Evolutionary conservation across 2,329 filamentous ascomycete species (phyloP).

Genomic region (Leptographium lundbergii): DNA sequence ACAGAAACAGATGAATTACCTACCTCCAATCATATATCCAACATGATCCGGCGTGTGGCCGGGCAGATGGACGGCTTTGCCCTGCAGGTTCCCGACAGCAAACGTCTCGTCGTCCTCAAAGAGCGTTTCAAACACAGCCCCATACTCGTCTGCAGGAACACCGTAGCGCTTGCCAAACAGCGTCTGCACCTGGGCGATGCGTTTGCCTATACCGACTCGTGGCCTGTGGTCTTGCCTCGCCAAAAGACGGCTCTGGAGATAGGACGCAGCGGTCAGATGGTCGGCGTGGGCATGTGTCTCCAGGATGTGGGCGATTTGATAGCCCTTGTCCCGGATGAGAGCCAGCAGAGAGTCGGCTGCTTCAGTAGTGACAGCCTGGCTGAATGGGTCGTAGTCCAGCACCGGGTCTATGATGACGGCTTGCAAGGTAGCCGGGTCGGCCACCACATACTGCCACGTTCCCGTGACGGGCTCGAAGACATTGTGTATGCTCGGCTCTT

Average conservation of each 20-base stretch:
- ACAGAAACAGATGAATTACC: neutral
- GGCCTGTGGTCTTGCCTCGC: conserved; percentile 22
- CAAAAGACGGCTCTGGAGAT: conserved; percentile 35
- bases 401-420: conserved; percentile 52
- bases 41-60: conserved; percentile 50
- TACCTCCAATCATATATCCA: conserved; percentile 41
- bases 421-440: conserved; percentile 32
- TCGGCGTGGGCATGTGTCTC: conserved; percentile 53
- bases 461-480: conserved; percentile 29
- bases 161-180: conserved; percentile 36
- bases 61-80: conserved; percentile 38
- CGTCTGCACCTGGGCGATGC: conserved; percentile 37
- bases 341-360: conserved; percentile 40
- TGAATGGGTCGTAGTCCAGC: conserved; percentile 38
- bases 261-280: conserved; percentile 45
- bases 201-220: conserved; percentile 39
- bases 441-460: conserved; percentile 50
- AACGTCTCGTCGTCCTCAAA: conserved; percentile 43
- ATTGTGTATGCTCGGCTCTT: conserved; percentile 23
- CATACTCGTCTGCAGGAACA: conserved; percentile 28
- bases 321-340: conserved; percentile 28
- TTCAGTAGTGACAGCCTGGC: conserved; percentile 29
- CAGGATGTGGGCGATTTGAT: conserved; percentile 38
- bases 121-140: conserved; percentile 36
- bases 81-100: conserved; percentile 31